Percentiles rank a stretch among this genome's conserved stretches.
Evolutionary conservation across 495 filamentous ascomycete species (phyloP).

Genomic region (Aspergillus affinis): DNA sequence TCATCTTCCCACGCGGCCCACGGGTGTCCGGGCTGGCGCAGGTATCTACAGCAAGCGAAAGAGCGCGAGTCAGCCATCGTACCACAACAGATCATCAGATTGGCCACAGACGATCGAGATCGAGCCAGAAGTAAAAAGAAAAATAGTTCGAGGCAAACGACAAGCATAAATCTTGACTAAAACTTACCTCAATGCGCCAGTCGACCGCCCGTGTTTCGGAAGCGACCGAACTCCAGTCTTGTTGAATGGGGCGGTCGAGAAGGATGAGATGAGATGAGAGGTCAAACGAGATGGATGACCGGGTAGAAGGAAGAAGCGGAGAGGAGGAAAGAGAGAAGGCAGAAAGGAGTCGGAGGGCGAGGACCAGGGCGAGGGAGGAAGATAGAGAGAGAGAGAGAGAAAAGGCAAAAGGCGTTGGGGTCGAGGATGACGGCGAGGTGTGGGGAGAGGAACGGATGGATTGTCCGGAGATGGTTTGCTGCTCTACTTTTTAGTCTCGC

Average conservation of each 20-base stretch:
- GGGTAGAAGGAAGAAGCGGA: conserved; percentile 19
- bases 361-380: background rate
- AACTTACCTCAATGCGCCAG: conserved; percentile 49
- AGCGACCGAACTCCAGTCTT: conserved; percentile 29
- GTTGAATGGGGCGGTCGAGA: conserved; percentile 12
- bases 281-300: conserved; percentile 3
- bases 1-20: conserved; percentile 76
- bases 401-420: background rate
- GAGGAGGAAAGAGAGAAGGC: conserved; percentile 11
- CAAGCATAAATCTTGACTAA: background rate
- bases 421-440: conserved; percentile 8
- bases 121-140: background rate
- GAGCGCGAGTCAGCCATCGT: conserved; percentile 28
- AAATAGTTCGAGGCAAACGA: background rate
- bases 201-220: conserved; percentile 42
- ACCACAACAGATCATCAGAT: background rate
- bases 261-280: conserved; percentile 3
- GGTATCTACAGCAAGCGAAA: conserved; percentile 30
- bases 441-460: conserved; percentile 10
- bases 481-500: conserved; percentile 1
- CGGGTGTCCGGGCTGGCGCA: conserved; percentile 46
- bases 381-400: conserved; percentile 5
- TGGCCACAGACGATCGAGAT: background rate
- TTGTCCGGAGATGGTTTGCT: conserved; percentile 3
- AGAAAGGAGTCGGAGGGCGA: background rate